Evolutionary conservation across 257 asterid species (phyloP).

Genomic region (Solanum arcanum): DNA sequence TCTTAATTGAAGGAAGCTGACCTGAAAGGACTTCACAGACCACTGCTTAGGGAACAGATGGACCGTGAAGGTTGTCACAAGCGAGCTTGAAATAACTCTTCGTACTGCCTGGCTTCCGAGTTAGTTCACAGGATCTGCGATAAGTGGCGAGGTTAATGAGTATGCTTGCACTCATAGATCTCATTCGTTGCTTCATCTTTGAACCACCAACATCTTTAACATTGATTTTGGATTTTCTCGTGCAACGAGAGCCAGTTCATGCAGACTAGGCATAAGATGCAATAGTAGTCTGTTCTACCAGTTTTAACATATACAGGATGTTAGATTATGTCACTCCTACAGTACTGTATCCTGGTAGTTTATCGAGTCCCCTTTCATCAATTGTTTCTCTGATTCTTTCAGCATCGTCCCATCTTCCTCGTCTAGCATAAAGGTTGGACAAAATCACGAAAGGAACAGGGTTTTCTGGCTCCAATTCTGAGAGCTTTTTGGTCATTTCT

Average conservation of each 20-base stretch:
- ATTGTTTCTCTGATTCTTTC: slow-evolving; percentile 44
- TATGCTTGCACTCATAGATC: slow-evolving; percentile 65
- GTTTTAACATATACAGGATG: not conserved
- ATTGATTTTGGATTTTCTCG: slow-evolving; percentile 46
- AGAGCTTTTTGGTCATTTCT: slow-evolving; percentile 45
- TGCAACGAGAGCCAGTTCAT: not conserved
- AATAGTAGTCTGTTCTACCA: not conserved
- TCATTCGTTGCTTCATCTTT: slow-evolving; percentile 55
- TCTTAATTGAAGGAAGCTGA: slow-evolving; percentile 40
- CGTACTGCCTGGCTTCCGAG: slow-evolving; percentile 32
- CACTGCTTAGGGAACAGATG: slow-evolving; percentile 22
- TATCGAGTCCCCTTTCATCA: slow-evolving; percentile 39
- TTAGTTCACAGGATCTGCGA: slow-evolving; percentile 60
- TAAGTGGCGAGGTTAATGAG: slow-evolving; percentile 26
- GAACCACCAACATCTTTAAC: slow-evolving; percentile 65
- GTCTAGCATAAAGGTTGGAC: slow-evolving; percentile 74
- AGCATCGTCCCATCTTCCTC: slow-evolving; percentile 70
- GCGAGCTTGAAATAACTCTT: slow-evolving; percentile 47
- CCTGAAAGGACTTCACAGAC: slow-evolving; percentile 54
- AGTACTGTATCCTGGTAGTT: slow-evolving; percentile 49
- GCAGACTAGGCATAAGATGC: not conserved
- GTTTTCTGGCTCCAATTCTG: slow-evolving; percentile 56
- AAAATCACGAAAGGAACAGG: slow-evolving; percentile 68
- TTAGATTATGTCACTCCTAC: slow-evolving; percentile 27
- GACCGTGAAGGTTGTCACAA: slow-evolving; percentile 20